Conservation (phyloP, 2,329 filamentous ascomycete genomes). For the Sarocladiaceae sp. region DNA sequence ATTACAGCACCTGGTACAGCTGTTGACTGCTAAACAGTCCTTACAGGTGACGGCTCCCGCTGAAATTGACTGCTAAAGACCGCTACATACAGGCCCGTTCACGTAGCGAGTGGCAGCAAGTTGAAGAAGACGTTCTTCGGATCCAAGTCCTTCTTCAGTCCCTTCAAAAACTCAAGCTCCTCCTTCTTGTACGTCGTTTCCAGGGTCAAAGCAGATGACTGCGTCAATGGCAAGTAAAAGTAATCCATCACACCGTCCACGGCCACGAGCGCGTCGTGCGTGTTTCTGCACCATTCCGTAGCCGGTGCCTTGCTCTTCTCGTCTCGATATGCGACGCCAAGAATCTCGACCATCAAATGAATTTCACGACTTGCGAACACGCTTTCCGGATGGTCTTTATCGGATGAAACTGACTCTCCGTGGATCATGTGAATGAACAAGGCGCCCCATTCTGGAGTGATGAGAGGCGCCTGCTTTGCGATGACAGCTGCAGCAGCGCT, state of each 20-base stretch:
- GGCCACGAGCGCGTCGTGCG: background rate
- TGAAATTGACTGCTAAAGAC: no score
- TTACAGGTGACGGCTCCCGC: no score
- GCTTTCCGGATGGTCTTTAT: background rate
- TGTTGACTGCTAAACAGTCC: no score
- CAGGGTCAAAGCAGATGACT: background rate
- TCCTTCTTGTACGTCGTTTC: background rate
- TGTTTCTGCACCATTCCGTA: background rate
- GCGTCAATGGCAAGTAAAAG: background rate
- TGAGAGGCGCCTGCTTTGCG: background rate
- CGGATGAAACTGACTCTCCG: background rate
- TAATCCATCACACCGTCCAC: slow-evolving; percentile 3
- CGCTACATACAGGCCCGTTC: no score
- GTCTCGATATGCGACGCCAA: background rate
- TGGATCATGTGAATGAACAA: slow-evolving; percentile 8
- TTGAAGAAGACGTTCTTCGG: slow-evolving; percentile 3
- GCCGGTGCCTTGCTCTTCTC: background rate
- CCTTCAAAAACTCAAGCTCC: slow-evolving; percentile 1
- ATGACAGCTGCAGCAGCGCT: background rate
- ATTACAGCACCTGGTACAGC: no score
- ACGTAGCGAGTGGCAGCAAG: background rate
- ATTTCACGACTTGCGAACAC: background rate
- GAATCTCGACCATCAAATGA: slow-evolving; percentile 7
- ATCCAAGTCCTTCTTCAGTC: slow-evolving; percentile 2
- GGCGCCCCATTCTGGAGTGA: background rate